A percentile compares a stretch with the other conserved stretches of the same genome.
These are phyloP conservation scores for Tolypocladium amazonense DNA, from an alignment of 2,329 filamentous ascomycete species.

Conservation along the genomic window DNA sequence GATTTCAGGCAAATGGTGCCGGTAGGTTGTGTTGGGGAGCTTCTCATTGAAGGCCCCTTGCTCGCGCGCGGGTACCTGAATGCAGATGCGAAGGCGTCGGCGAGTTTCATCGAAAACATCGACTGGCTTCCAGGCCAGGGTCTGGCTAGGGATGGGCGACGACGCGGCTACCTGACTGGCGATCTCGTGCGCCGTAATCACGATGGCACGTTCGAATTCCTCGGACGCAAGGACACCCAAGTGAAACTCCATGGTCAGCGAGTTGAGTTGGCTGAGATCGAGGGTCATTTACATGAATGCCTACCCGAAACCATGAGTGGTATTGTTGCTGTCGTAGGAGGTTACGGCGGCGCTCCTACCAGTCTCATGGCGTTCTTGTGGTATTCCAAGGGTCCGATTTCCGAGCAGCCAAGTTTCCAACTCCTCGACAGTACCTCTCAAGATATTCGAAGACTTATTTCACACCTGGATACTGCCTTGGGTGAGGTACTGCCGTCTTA, in stretches of 20 bases:
- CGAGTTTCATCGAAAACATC: neutral
- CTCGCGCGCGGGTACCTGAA: neutral
- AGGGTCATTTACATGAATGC: neutral
- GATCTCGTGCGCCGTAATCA: slow-evolving; percentile 18
- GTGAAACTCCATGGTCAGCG: slow-evolving; percentile 16
- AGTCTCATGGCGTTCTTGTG: neutral
- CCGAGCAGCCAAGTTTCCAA: neutral
- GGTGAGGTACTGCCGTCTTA: neutral
- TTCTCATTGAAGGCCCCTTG: neutral
- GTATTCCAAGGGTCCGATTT: neutral
- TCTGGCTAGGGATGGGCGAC: neutral
- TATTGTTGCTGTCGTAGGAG: neutral
- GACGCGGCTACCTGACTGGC: slow-evolving; percentile 4
- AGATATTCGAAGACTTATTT: neutral
- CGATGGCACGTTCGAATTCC: slow-evolving; percentile 7
- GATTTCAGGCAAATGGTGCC: neutral
- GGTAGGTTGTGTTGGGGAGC: neutral
- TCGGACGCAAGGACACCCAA: slow-evolving; percentile 14
- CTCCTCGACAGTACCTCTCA: neutral
- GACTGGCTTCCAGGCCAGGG: neutral
- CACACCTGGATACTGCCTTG: neutral
- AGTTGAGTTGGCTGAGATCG: neutral
- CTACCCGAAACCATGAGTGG: neutral
- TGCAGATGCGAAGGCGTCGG: neutral
- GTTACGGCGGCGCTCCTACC: neutral